A percentile compares a stretch with the other conserved stretches of the same genome.
Evolutionary conservation across 2,329 filamentous ascomycete species (phyloP).

Genomic region (Aureobasidium leucospermi): DNA sequence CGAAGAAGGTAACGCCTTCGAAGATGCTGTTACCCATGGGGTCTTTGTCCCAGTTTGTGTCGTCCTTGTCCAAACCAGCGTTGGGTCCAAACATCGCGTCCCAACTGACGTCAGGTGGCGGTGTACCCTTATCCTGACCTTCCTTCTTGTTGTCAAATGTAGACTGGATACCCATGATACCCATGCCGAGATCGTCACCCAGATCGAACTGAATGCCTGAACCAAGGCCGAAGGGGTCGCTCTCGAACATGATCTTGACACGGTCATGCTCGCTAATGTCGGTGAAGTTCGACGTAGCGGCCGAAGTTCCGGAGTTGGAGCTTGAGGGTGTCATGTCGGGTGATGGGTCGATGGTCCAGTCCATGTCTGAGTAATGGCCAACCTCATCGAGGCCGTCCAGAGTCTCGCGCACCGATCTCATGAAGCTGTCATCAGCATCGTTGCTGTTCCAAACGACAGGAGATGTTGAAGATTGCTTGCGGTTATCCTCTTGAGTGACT

Average conservation of each 20-base stretch:
- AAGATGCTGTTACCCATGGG: conserved; percentile 13
- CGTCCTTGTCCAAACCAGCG: conserved; percentile 10
- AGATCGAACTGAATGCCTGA: conserved; percentile 7
- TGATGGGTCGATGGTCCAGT: conserved; percentile 20
- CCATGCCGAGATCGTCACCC: conserved; percentile 7
- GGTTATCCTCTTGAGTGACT: conserved; percentile 9
- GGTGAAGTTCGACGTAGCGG: conserved; percentile 33
- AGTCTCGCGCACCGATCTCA: conserved; percentile 18
- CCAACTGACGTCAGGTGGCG: conserved; percentile 1
- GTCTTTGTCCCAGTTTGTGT: conserved; percentile 10
- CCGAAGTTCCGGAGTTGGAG: conserved; percentile 24
- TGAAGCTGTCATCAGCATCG: conserved; percentile 8
- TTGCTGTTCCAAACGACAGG: background rate
- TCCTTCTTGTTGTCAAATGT: conserved; percentile 11
- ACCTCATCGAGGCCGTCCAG: conserved; percentile 18
- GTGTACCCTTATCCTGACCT: background rate
- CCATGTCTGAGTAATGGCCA: conserved; percentile 16
- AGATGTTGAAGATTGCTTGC: conserved; percentile 21
- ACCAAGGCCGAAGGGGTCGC: conserved; percentile 21
- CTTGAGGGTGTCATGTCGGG: conserved; percentile 21
- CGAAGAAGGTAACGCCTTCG: conserved; percentile 6
- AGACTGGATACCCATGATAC: background rate
- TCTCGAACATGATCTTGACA: conserved; percentile 31
- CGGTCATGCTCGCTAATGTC: conserved; percentile 38
- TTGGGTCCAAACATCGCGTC: conserved; percentile 1